These are phyloP conservation scores for Kwoniella mangroviensis DNA, from an alignment of 768 basidiomycete species.

Conservation along the genomic window DNA sequence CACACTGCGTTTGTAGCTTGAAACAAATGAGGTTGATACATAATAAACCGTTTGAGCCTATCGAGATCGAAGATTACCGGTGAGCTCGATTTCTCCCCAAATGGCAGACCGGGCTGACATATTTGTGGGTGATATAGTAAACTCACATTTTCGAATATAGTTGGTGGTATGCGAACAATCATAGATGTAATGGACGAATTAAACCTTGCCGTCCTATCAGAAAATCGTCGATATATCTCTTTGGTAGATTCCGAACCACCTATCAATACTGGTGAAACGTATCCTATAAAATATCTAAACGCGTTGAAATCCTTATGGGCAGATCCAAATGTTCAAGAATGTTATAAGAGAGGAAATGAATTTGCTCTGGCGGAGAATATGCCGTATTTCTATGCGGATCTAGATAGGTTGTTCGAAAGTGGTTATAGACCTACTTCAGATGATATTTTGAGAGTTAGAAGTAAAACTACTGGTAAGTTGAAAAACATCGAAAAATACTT, in stretches of 20 bases:
- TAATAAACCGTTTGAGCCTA: conserved; percentile 74
- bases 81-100: conserved; percentile 17
- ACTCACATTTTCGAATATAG: conserved; percentile 89
- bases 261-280: conserved; percentile 77
- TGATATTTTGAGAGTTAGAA: conserved; percentile 83
- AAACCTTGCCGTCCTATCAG: conserved; percentile 72
- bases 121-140: conserved; percentile 61
- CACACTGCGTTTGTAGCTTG: conserved; percentile 11
- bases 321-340: conserved; percentile 73
- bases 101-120: too few relatives aligned
- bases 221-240: conserved; percentile 66
- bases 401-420: conserved; percentile 79
- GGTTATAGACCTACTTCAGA: conserved; percentile 74
- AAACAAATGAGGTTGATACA: conserved; percentile 98
- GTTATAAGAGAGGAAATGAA: conserved; percentile 84
- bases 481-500: conserved; percentile 60
- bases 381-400: conserved; percentile 68
- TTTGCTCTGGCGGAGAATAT: conserved; percentile 84
- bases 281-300: conserved; percentile 70
- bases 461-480: conserved; percentile 87
- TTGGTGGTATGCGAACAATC: conserved; percentile 78
- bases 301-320: conserved; percentile 75
- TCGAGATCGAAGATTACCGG: conserved; percentile 80
- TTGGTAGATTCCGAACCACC: conserved; percentile 72
- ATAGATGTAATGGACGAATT: conserved; percentile 90